A percentile compares a stretch with the other conserved stretches of the same genome.
phyloP scores from a whole-genome alignment of 2,329 filamentous ascomycete genomes.

The Mariannaea sp. region DNA sequence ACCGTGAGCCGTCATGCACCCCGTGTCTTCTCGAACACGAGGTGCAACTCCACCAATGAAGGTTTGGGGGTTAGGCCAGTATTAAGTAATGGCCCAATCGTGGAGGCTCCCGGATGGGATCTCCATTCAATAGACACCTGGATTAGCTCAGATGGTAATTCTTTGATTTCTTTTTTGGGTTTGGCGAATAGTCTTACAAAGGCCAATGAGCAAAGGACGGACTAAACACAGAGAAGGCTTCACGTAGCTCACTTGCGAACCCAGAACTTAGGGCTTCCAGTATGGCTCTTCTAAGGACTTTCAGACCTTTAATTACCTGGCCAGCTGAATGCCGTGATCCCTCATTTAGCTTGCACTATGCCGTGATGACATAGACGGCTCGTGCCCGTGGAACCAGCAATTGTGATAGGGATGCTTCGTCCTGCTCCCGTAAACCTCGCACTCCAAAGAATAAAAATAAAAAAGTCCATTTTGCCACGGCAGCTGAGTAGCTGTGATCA shows the following conservation, averaged over 20 bases:
- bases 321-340: constrained; percentile 8
- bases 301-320: not conserved
- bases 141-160: too few relatives aligned
- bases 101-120: constrained; percentile 16
- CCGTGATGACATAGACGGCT: constrained; percentile 20
- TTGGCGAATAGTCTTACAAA: too few relatives aligned
- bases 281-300: not conserved
- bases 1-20: constrained; percentile 14
- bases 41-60: constrained; percentile 17
- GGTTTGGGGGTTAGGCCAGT: constrained; percentile 15
- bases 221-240: too few relatives aligned
- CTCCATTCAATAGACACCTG: too few relatives aligned
- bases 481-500: constrained; percentile 14
- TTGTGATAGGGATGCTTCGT: constrained; percentile 17
- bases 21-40: constrained; percentile 29
- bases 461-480: constrained; percentile 14
- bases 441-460: too few relatives aligned
- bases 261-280: constrained; percentile 6
- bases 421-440: constrained; percentile 26
- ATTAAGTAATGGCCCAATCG: constrained; percentile 13
- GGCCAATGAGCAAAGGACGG: too few relatives aligned
- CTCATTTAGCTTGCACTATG: constrained; percentile 5
- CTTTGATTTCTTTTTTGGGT: too few relatives aligned
- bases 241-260: not conserved
- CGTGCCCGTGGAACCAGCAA: constrained; percentile 29